Evolutionary conservation across 495 filamentous ascomycete genomes (phyloP).

Genomic region (Filosporella fistucella): DNA sequence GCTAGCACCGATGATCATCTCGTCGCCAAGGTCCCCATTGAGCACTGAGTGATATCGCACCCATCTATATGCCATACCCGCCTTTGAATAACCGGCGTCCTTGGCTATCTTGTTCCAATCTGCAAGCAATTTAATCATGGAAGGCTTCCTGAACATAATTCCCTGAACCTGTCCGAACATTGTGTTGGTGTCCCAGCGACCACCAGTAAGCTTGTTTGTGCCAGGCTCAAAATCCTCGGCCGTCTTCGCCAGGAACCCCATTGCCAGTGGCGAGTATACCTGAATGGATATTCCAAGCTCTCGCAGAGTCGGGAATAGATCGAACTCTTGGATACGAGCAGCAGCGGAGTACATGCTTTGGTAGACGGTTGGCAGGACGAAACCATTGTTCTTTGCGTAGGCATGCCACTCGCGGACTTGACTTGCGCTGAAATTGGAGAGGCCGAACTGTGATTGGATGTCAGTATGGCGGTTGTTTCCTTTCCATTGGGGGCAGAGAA

Average conservation of each 20-base stretch:
- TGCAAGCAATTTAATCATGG: constrained; percentile 36
- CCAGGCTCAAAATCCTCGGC: constrained; percentile 18
- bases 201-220: too few relatives aligned
- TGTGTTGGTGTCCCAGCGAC: constrained; percentile 33
- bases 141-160: constrained; percentile 39
- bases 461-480: too few relatives aligned
- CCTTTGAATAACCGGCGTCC: constrained; percentile 35
- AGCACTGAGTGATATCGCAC: too few relatives aligned
- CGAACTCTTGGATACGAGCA: constrained; percentile 33
- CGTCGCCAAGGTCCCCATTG: constrained; percentile 47
- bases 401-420: constrained; percentile 39
- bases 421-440: constrained; percentile 39
- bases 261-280: constrained; percentile 29
- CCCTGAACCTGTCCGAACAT: constrained; percentile 28
- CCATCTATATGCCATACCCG: constrained; percentile 54
- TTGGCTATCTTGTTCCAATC: constrained; percentile 39
- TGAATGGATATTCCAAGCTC: constrained; percentile 40
- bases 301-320: constrained; percentile 40
- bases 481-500: background rate
- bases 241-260: constrained; percentile 38
- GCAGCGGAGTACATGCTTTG: constrained; percentile 46
- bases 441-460: constrained; percentile 29
- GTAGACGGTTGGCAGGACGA: constrained; percentile 40
- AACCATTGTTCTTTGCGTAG: constrained; percentile 36
- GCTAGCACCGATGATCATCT: constrained; percentile 46